phyloP scores from a whole-genome alignment of 352 stramenopile species.

The Phytophthora syringae region DNA sequence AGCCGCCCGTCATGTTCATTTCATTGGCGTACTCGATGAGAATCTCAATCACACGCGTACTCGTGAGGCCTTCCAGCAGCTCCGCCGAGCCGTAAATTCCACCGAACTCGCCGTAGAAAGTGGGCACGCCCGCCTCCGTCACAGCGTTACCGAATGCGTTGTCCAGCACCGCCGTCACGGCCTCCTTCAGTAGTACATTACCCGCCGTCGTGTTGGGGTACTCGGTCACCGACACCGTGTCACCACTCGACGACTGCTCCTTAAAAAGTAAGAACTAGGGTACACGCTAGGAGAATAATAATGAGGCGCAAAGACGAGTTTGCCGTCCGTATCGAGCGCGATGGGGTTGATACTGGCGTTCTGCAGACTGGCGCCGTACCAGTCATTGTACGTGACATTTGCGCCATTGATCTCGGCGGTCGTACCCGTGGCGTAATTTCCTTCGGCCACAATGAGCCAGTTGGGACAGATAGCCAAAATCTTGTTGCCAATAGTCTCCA shows the following conservation, averaged over 20 bases:
- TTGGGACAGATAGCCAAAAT: constrained; percentile 78
- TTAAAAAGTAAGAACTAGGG: constrained; percentile 79
- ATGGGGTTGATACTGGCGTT: constrained; percentile 79
- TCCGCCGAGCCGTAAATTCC: constrained; percentile 78
- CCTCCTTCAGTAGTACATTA: constrained; percentile 58
- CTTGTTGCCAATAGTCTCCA: constrained; percentile 63
- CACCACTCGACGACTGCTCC: constrained; percentile 49
- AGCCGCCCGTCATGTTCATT: constrained; percentile 77
- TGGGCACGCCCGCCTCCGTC: constrained; percentile 52
- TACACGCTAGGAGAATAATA: constrained; percentile 87
- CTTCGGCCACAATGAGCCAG: constrained; percentile 81
- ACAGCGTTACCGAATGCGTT: constrained; percentile 69
- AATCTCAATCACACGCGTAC: constrained; percentile 74
- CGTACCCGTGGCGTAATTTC: constrained; percentile 55
- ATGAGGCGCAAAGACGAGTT: constrained; percentile 83
- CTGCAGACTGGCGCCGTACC: constrained; percentile 84
- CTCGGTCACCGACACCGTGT: constrained; percentile 56
- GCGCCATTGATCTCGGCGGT: constrained; percentile 55
- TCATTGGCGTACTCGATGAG: constrained; percentile 74
- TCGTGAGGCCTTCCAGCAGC: constrained; percentile 61
- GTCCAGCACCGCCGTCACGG: constrained; percentile 69
- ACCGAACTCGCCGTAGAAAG: constrained; percentile 84
- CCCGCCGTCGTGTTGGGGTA: constrained; percentile 70
- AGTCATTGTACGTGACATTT: constrained; percentile 82
- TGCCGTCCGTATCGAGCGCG: constrained; percentile 58